A percentile compares a stretch with the other conserved stretches of the same genome.
These are phyloP conservation scores for Hansenula sp. DNA, from an alignment of 1,139 yeast genomes.

Conservation along the genomic window DNA sequence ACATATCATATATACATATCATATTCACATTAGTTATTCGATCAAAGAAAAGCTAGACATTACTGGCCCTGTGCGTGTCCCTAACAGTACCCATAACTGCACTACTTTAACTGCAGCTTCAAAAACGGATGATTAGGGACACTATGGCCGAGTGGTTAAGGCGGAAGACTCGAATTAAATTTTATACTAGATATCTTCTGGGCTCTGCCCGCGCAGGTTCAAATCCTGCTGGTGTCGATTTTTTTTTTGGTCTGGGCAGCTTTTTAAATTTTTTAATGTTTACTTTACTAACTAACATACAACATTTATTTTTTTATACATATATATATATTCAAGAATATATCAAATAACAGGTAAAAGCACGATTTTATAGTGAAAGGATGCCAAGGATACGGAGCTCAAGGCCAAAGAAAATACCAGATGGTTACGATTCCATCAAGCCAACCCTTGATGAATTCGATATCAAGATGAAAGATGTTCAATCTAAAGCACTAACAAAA, in stretches of 20 bases:
- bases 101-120: too few species aligned
- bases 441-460: slow-evolving; percentile 66
- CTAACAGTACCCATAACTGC: too few species aligned
- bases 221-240: slow-evolving; percentile 82
- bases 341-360: too few species aligned
- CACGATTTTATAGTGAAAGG: slow-evolving; percentile 36
- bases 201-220: slow-evolving; percentile 91
- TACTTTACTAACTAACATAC: too few species aligned
- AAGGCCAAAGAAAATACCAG: slow-evolving; percentile 57
- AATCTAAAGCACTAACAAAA: slow-evolving; percentile 28
- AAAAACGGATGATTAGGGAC: slow-evolving; percentile 35
- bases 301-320: too few species aligned
- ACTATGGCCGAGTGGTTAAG: slow-evolving; percentile 79
- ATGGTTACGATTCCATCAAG: slow-evolving; percentile 71
- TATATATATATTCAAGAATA: too few species aligned
- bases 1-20: too few species aligned
- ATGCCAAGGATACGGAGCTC: slow-evolving; percentile 29
- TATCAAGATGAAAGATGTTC: slow-evolving; percentile 56
- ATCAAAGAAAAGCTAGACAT: too few species aligned
- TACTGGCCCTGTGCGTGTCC: too few species aligned
- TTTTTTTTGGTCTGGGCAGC: slow-evolving; percentile 24
- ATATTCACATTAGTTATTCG: too few species aligned
- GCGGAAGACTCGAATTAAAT: slow-evolving; percentile 71
- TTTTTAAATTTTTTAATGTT: not conserved
- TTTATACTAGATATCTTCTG: slow-evolving; percentile 51